Conservation (phyloP, 768 basidiomycete species). For the Leccinum arenicola region DNA sequence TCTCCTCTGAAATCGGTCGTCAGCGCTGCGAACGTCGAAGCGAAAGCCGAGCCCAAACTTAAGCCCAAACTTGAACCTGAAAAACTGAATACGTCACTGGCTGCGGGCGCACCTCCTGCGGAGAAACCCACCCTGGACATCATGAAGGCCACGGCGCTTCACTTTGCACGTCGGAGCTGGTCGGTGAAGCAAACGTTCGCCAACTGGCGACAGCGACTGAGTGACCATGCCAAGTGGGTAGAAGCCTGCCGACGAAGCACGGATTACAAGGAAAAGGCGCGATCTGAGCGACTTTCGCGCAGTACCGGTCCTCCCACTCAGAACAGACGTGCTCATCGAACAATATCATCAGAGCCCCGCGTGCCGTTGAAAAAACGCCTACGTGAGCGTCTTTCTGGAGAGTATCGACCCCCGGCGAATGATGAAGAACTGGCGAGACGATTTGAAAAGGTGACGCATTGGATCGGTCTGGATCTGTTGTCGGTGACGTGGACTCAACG, state of each 20-base stretch:
- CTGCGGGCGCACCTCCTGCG: background rate
- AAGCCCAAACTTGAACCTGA: conserved; percentile 4
- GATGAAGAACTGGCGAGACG: conserved; percentile 65
- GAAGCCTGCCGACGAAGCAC: conserved; percentile 63
- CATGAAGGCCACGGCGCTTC: conserved; percentile 40
- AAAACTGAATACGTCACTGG: conserved; percentile 6
- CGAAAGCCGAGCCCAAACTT: conserved; percentile 4
- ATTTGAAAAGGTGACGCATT: conserved; percentile 57
- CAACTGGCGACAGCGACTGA: conserved; percentile 46
- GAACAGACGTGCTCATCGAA: conserved; percentile 24
- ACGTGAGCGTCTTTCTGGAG: conserved; percentile 36
- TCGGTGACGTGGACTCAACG: conserved; percentile 1
- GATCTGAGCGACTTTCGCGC: conserved; percentile 31
- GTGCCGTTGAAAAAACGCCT: conserved; percentile 27
- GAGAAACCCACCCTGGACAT: conserved; percentile 21
- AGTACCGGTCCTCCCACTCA: conserved; percentile 12
- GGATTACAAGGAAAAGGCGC: conserved; percentile 54
- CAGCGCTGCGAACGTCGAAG: conserved; percentile 11
- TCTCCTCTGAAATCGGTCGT: conserved; percentile 24
- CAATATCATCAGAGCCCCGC: conserved; percentile 22
- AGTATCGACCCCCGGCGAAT: conserved; percentile 52
- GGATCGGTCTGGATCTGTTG: background rate
- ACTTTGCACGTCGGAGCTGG: conserved; percentile 40
- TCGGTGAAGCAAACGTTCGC: conserved; percentile 42
- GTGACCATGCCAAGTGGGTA: conserved; percentile 50